Evolutionary conservation across 495 filamentous ascomycete species (phyloP), one percentile per base, ranked within the genome.

Genomic region (Mycothermus thermophilus): DNA sequence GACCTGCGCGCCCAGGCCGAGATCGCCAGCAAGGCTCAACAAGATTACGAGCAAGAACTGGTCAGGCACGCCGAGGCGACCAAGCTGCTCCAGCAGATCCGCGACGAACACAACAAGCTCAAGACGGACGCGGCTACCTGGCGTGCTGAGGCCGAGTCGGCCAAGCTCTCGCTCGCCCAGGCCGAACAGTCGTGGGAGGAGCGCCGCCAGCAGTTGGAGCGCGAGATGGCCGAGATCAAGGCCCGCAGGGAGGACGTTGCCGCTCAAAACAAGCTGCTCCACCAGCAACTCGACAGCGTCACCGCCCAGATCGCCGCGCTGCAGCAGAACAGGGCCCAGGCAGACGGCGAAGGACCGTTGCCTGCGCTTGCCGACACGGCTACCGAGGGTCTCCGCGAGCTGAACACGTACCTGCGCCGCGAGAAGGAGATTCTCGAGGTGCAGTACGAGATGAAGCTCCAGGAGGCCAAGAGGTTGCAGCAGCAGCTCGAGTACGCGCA

Each of bases 341-440:
- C 57, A 12, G 64, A 66, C 14, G 72, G 74, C 7, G 51, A 57
- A 7, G 42, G 51, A 12, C 41, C 67, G 0, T 41, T 50, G 14
- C 30, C 58, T 23, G 52, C 57, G 4, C 56, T 67, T 8, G 40
- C 51, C 5, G 65, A 70, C 27, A 57, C 56, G 21, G 73, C 71
- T 24, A 52, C 76, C 12, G 80, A 83, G 37, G 79, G 80, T 39
- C 71, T 94, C 17, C 79, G 87, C 37, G 85, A 94, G 47, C 69
- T 96, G 25, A 86, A 92, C 57, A 77, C 72, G 32, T 96, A 84
- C 57, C 62, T 96, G 34, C 77, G 92, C n/a, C 75, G 82, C 28
- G 92, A 96, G 60, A 96, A 95, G 60, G 87, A 96, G 47, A 96
- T 99, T 45, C 75, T 95, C 3, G 87, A 96, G 38, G 83, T 94